Base-by-base conservation (phyloP, 1,139 yeast genomes). In the Blastobotrys arbuscula region DNA sequence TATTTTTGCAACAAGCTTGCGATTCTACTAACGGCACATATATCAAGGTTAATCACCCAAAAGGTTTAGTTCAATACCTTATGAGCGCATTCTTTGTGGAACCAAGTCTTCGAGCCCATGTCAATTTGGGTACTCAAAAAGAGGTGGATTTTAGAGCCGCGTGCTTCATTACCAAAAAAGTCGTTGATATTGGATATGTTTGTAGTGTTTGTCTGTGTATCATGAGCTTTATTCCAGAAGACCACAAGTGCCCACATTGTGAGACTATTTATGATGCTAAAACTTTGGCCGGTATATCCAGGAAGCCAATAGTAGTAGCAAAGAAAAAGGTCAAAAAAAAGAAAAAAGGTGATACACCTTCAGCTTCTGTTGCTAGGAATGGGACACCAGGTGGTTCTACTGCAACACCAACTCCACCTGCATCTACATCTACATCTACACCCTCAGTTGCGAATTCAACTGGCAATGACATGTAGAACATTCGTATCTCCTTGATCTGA, bases 1-100 rank as follows among this genome's bases (percentile, higher is more conserved):
- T 95, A 1, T 90, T 89, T 61, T 68, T 94, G 50, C 98, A 94
- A 62, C 98, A 94, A 64, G 97, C 98, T 0, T 78, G 95, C 0
- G 98, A 94, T 68, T 92, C 96, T 13, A 92, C 98, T 0, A 79
- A 82, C 55, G 99, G 99, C 3, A 82, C 89, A 0, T 94, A 90
- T 62, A 73, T 90, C 56, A 83, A 65, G 36, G 76, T 90, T 26
- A 77, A 76, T n/a, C 79, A 83, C 49, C 86, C 94, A 1, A 71
- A 74, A 44, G 97, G 96, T 0, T 70, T 92, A 41, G 78, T 90
- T 3, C 97, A 90, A 61, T 81, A 82, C 59, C 66, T 83, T 34
- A 51, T 67, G 52, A 60, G 69, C 23, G 89, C 94, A 2, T 79
- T 82, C 59, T 79, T 87, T 58, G 81, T 92, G 15, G 97, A 90